These are phyloP conservation scores for Pyropia haitanensis DNA, from an alignment of 23 red algal species.

Conservation along the genomic window DNA sequence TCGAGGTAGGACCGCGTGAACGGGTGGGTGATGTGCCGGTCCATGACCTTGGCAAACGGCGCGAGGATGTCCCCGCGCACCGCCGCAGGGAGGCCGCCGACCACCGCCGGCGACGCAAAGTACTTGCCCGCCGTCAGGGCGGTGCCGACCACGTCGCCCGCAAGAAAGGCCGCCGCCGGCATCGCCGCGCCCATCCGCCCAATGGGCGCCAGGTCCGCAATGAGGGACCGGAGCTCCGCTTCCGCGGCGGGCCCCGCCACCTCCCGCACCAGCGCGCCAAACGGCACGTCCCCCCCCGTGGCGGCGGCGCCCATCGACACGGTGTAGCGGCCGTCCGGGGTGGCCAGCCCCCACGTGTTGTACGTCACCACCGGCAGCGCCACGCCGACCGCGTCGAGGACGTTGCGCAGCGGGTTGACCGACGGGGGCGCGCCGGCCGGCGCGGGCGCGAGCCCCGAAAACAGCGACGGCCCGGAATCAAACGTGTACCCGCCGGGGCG, in stretches of 20 bases:
- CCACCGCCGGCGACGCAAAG: no score
- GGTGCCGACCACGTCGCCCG: slow-evolving; percentile 25
- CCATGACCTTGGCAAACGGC: slow-evolving; percentile 41
- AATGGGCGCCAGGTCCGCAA: slow-evolving; percentile 14
- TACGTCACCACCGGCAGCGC: slow-evolving; percentile 19
- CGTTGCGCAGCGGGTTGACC: slow-evolving; percentile 36
- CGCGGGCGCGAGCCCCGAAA: slow-evolving; percentile 20
- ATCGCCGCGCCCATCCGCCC: slow-evolving; percentile 19
- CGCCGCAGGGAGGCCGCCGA: neutral
- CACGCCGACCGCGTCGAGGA: slow-evolving; percentile 27
- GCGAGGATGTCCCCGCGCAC: neutral
- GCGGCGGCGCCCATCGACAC: slow-evolving; percentile 11
- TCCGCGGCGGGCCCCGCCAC: slow-evolving; percentile 6
- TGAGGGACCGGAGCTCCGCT: slow-evolving; percentile 12
- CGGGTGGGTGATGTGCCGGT: slow-evolving; percentile 27
- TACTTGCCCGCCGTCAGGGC: neutral
- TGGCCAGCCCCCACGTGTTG: slow-evolving; percentile 32
- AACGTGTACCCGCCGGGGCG: slow-evolving; percentile 31
- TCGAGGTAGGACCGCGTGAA: slow-evolving; percentile 59
- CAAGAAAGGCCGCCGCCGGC: slow-evolving; percentile 37
- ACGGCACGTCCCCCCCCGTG: slow-evolving; percentile 6
- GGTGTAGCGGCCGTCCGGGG: slow-evolving; percentile 5
- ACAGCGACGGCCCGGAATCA: slow-evolving; percentile 51
- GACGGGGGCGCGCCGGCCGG: slow-evolving; percentile 3
- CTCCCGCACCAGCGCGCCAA: slow-evolving; percentile 18